Base-by-base conservation (phyloP, 1,139 yeast genomes). In the Kluyveromyces sp. region DNA sequence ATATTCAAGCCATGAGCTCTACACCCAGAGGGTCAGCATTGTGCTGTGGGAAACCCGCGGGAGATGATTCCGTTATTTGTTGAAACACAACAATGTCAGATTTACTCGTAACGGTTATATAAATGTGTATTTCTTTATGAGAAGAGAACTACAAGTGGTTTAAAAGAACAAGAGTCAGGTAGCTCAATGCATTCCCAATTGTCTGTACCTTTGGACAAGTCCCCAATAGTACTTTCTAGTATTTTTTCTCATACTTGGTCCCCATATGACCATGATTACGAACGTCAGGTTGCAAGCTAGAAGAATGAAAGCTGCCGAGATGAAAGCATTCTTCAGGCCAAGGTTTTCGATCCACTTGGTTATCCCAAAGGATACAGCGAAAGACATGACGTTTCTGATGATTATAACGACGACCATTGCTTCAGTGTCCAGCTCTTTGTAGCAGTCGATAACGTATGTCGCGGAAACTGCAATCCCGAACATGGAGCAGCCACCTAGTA, bases 361-460 rank as follows among this genome's bases (percentile, higher is more conserved):
- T 48, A 74, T 66, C 33, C 74, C 77, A 45, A 74, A 74, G 44
- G 68, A 68, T 58, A 71, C 65, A 2, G 69, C 77, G 53, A 73
- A 74, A 20, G 74, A 71, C 66, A 74, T 65, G 37, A 62, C 49
- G 48, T 68, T 68, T 55, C 72, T 57, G 19, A 64, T 60, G 29
- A 63, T 41, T 31, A 63, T 58, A 33, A 64, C 64, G 39, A 71
- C 67, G n/a, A 75, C 81, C 63, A 78, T 68, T 4, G 74, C 74
- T 49, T 75, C 78, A 42, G 76, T 68, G 18, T 75, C 77, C 62
- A 77, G 57, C 30, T 71, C 71, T 26, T 73, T 75, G 54, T 78
- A 78, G 48, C 72, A 63, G 48, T 78, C 84, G 44, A 77, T 68
- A 2, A 73, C 70, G 53, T 78, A 78, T 0, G 80, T 71, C 39